Evolutionary conservation across 2,329 filamentous ascomycete species (phyloP).

Genomic region (Fusarium hostae): DNA sequence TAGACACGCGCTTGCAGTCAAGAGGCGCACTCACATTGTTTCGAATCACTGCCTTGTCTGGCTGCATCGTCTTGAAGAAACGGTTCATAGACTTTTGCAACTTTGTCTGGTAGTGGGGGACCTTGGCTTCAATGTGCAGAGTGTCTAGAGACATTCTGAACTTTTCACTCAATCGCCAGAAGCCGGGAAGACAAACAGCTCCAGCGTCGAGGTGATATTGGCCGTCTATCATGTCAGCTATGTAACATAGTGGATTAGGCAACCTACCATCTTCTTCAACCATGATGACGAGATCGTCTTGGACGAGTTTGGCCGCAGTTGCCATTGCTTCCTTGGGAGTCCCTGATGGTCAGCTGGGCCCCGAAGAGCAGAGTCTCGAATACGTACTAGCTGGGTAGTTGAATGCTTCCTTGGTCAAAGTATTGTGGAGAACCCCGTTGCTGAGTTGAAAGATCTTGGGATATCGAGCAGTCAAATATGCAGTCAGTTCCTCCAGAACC

Average conservation of each 20-base stretch:
- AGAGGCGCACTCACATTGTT: constrained; percentile 12
- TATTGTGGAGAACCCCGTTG: neutral
- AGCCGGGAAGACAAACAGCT: constrained; percentile 32
- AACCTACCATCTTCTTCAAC: constrained; percentile 24
- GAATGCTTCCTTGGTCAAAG: constrained; percentile 17
- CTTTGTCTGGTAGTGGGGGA: constrained; percentile 31
- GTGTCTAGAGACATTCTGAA: constrained; percentile 37
- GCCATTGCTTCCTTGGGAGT: constrained; percentile 27
- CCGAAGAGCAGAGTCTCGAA: too few relatives aligned
- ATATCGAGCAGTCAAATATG: constrained; percentile 16
- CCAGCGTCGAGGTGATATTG: constrained; percentile 34
- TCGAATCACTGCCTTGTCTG: constrained; percentile 24
- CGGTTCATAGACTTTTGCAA: constrained; percentile 35
- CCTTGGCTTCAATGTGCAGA: constrained; percentile 33
- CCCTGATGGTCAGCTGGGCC: neutral
- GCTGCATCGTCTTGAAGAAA: constrained; percentile 30
- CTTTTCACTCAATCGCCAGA: constrained; percentile 34
- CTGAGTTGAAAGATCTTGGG: constrained; percentile 29
- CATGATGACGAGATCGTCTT: constrained; percentile 34
- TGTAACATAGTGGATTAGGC: rapidly evolving
- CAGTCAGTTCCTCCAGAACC: constrained; percentile 22
- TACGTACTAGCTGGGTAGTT: constrained; percentile 20
- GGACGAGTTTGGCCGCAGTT: constrained; percentile 27
- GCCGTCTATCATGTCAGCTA: neutral
- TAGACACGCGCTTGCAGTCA: rapidly evolving